A percentile compares a stretch with the other conserved stretches of the same genome.
Conservation (phyloP, 768 basidiomycete species). For the Pleurotus tuoliensis region DNA sequence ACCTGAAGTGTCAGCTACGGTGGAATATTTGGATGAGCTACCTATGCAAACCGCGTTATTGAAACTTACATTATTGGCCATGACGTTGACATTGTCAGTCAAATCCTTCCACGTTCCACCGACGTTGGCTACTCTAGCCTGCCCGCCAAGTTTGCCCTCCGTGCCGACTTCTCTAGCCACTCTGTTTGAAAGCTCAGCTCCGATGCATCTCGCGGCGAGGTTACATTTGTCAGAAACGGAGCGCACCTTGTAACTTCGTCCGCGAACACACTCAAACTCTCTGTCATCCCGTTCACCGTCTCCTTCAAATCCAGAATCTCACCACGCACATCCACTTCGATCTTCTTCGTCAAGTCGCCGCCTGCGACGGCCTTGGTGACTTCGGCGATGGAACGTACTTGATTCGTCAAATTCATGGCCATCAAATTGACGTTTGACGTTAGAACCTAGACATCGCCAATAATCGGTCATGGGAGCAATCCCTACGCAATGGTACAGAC, state of each 20-base stretch:
- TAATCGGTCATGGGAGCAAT: too few species aligned
- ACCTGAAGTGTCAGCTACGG: conserved; percentile 85
- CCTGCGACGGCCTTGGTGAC: conserved; percentile 95
- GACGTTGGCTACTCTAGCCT: conserved; percentile 90
- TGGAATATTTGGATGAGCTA: neutral
- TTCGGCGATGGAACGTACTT: conserved; percentile 81
- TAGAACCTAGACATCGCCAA: conserved; percentile 29
- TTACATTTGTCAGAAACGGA: neutral
- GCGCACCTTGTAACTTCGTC: conserved; percentile 52
- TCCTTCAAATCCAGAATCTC: conserved; percentile 89
- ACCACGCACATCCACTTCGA: conserved; percentile 86
- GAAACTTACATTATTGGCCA: conserved; percentile 81
- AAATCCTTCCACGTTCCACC: conserved; percentile 97
- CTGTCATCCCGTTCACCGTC: conserved; percentile 96
- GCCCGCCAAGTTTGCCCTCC: conserved; percentile 91
- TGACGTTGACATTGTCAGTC: conserved; percentile 94
- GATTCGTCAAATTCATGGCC: conserved; percentile 88
- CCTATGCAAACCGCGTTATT: neutral
- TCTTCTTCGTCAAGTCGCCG: conserved; percentile 92
- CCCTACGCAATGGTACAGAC: conserved; percentile 24
- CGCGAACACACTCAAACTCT: conserved; percentile 78
- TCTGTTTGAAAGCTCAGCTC: conserved; percentile 25
- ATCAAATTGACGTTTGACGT: conserved; percentile 86
- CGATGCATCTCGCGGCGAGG: neutral
- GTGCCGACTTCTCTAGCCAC: conserved; percentile 98